Evolutionary conservation across 164 flowering plant species (phyloP), one percentile per base, ranked within the genome.

Genomic region (Umbilicus rupestris): DNA sequence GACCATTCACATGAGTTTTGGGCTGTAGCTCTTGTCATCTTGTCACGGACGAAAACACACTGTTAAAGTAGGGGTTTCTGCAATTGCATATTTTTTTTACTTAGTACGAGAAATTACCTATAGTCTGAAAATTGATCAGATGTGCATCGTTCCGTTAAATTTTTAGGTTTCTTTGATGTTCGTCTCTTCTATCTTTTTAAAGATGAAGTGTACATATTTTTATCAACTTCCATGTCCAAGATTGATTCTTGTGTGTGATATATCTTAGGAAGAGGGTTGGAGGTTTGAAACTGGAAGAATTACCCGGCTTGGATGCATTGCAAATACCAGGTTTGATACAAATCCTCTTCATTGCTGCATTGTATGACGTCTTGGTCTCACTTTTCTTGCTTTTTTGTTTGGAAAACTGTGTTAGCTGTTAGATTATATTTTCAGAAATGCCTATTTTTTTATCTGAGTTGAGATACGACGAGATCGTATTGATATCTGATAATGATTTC

Each of bases 291-390:
- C 74, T 95, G 84, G 87, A 82, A 63, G 97, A 95, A 0, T 75
- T 95, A 70, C 99, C 99, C 22, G 97, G 97, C 39, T 71, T 88
- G 41, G 97, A 95, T 26, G 84, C 94, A 64, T 77, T 95, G 66
- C 83, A 75, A 69, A 72, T 78, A 69, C 97, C 96, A 84, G 99
- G 99, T 94, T 70, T 71, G 77, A 39, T 66, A 41, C 63, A 16
- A 33, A 9, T 28, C 28, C n/a, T 55, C 60, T 55, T 28, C 8
- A 3, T 55, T 28, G 30, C 35, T 55, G 33, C 33, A 47, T 3
- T 28, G 12, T 14, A 1, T 28, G 60, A 26, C 15, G 33, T 11
- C 19, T 8, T 22, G 10, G 30, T 52, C 14, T 10, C 7, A 24
- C 2, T 52, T 52, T 14, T 10, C 44, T 12, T 41, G n/a, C n/a